A percentile compares a stretch with the other conserved stretches of the same genome.
These are phyloP conservation scores for Carex littledalei DNA, from an alignment of 176 grass and related monocot species.

Conservation along the genomic window DNA sequence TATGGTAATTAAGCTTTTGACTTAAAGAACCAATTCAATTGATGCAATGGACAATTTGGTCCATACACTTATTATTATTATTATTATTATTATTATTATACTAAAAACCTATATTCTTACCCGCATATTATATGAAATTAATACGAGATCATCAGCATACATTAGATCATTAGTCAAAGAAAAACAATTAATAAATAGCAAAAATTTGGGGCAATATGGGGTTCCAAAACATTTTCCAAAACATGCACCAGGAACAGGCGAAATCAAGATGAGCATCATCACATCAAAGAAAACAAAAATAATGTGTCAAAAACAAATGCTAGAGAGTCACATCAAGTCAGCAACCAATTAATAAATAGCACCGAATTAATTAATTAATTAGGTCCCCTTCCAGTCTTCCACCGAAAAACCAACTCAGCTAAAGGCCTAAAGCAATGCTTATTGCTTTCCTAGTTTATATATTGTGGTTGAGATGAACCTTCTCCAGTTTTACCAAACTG, in stretches of 20 bases:
- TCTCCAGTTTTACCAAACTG: not conserved
- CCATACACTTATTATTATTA: no score
- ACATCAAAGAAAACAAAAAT: not conserved
- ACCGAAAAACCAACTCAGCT: not conserved
- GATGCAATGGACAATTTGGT: not conserved
- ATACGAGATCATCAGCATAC: not conserved
- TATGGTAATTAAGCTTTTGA: not conserved
- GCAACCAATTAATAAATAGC: constrained; percentile 16
- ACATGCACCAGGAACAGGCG: not conserved
- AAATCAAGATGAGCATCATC: constrained; percentile 14
- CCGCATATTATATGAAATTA: not conserved
- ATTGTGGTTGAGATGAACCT: not conserved
- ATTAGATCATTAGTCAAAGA: no score
- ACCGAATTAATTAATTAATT: constrained; percentile 13
- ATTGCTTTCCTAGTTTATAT: not conserved
- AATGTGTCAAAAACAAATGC: not conserved
- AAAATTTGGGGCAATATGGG: not conserved
- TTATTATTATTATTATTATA: no score
- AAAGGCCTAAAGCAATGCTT: not conserved
- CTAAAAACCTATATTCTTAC: not conserved
- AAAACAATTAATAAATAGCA: no score
- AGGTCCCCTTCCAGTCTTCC: not conserved
- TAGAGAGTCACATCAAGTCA: not conserved
- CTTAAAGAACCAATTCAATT: not conserved
- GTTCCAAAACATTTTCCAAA: not conserved